Evolutionary conservation across 75 land plant species (phyloP).

Genomic region (Pinus albicaulis): DNA sequence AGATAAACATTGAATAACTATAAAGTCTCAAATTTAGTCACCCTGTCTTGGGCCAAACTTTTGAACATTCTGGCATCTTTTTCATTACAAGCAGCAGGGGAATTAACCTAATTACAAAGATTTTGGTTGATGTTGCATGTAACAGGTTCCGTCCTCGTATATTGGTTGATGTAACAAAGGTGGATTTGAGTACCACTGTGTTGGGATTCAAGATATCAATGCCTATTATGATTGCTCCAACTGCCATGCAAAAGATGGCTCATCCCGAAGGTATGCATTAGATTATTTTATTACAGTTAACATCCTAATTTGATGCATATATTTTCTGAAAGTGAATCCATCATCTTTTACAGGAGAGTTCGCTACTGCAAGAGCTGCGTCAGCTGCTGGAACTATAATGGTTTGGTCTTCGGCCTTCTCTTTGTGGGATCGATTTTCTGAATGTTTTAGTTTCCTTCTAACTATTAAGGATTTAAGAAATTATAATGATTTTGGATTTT

Average conservation of each 20-base stretch:
- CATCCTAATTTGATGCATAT: background rate
- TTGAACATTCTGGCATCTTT: too few species aligned
- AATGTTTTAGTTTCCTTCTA: too few species aligned
- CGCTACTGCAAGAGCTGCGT: constrained; percentile 85
- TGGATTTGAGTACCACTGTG: constrained; percentile 71
- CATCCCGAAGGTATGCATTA: constrained; percentile 81
- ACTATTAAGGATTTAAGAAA: too few species aligned
- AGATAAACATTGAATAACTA: too few species aligned
- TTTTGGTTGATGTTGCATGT: background rate
- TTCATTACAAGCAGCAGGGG: too few species aligned
- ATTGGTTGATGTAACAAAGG: constrained; percentile 80
- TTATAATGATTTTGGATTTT: too few species aligned
- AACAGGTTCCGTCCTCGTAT: constrained; percentile 89
- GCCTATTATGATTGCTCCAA: constrained; percentile 98
- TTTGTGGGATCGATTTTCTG: too few species aligned
- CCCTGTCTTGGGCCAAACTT: too few species aligned
- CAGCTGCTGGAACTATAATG: constrained; percentile 87
- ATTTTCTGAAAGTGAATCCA: background rate
- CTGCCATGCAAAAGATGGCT: constrained; percentile 96
- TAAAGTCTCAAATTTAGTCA: too few species aligned
- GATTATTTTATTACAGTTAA: background rate
- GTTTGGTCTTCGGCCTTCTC: constrained; percentile 25
- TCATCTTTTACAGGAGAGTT: constrained; percentile 56
- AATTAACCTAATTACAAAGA: too few species aligned
- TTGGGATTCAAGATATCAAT: constrained; percentile 93